Base-by-base conservation (phyloP, 495 filamentous ascomycete species). In the Aspergillus leporis region DNA sequence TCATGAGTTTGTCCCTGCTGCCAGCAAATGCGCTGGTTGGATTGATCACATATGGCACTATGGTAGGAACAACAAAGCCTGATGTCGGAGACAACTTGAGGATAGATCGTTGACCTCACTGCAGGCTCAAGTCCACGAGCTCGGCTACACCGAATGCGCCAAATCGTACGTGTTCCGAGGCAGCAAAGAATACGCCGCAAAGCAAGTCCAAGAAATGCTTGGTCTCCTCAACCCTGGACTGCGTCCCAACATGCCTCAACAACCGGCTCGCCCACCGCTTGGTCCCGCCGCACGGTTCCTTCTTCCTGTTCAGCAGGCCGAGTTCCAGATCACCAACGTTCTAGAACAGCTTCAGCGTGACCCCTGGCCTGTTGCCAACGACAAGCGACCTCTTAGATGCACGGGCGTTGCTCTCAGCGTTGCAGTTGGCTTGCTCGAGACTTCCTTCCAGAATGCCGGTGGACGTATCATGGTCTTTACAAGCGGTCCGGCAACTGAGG, bases 81-180 rank as follows among this genome's bases (percentile, higher is more conserved):
- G 46, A 8, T 22, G 10, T n/a, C 18, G 21, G 16, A 19, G 3
- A 6, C 16, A 16, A 13, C 23, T 16, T 12, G 50, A 22, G 22
- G 22, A 31, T 45, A 54, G 28, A 48, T 43, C 61, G 53, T 51
- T 83, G 62, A 85, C 56, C 54, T 16, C 13, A 30, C 16, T 61
- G 38, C 62, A 94, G 90, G 82, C 93, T 40, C 93, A 98, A 85
- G 90, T 99, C 23, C 95, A 99, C 68, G 95, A 99, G 77, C 88
- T 99, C 66, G 95, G 95, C 56, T 99, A 99, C 71, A 92, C 89
- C 34, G 94, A 97, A 71, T 98, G 95, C 68, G 90, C 94, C 59
- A 99, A 99, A 76, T 97, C 95, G n/a, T 99, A 97, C 67, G 95
- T 99, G 19, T 99, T 99, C 81, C 85, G 95, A 25, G 95, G 95